phyloP scores from a whole-genome alignment of 1,284 basidiomycete genomes.

The Thecaphora thlaspeos region DNA sequence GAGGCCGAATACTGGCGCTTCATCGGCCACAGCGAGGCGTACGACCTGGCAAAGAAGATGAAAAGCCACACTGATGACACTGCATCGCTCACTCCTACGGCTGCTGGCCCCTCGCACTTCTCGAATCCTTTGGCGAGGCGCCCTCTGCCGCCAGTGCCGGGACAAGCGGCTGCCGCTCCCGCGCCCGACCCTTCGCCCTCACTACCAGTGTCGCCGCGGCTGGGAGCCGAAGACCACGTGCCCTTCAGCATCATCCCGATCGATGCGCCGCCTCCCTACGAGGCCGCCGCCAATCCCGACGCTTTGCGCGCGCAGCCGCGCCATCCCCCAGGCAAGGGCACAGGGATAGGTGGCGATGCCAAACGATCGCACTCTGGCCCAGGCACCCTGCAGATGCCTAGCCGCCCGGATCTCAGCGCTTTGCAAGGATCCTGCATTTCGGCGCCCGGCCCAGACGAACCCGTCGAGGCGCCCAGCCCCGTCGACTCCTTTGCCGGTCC shows the following conservation, averaged over 20 bases:
- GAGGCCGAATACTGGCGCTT: constrained; percentile 33
- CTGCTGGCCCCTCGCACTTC: background rate
- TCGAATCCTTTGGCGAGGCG: background rate
- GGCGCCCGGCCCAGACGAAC: too few species aligned
- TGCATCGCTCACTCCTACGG: too few species aligned
- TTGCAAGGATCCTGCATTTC: too few species aligned
- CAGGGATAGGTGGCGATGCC: too few species aligned
- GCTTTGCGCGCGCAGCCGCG: too few species aligned
- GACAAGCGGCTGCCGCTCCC: background rate
- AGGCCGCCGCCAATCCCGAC: background rate
- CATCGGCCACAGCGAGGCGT: constrained; percentile 29
- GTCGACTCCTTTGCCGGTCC: background rate
- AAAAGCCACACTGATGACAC: constrained; percentile 13
- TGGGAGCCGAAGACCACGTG: background rate
- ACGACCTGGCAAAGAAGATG: constrained; percentile 27
- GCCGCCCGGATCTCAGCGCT: too few species aligned
- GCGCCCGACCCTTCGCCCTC: background rate
- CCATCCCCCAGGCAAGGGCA: too few species aligned
- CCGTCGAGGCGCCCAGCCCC: background rate
- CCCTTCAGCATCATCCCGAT: background rate
- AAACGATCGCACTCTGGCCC: too few species aligned
- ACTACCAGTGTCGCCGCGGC: background rate
- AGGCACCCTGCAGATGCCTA: too few species aligned
- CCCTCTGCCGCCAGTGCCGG: background rate
- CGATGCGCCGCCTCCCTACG: background rate